Conservation (phyloP, 2,329 filamentous ascomycete species). For the Pyrenophora teres region DNA sequence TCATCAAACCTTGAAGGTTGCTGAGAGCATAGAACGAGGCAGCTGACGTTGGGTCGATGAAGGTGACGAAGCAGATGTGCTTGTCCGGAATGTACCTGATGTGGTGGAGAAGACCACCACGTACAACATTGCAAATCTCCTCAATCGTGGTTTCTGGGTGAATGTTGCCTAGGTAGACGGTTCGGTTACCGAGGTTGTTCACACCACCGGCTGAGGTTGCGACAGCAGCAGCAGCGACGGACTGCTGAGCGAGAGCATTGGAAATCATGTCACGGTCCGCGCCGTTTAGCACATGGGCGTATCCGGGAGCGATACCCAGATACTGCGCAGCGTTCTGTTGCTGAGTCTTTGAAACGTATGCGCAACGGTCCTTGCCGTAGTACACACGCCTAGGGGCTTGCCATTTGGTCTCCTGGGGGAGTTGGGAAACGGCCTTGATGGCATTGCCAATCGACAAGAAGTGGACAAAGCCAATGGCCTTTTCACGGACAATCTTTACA, state of each 20-base stretch:
- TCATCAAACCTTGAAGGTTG: slow-evolving; percentile 98
- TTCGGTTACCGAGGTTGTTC: slow-evolving; percentile 96
- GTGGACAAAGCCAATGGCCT: slow-evolving; percentile 96
- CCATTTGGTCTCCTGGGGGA: slow-evolving; percentile 97
- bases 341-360: slow-evolving; percentile 98
- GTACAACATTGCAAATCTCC: slow-evolving; percentile 98
- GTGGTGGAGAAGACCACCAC: slow-evolving; percentile 92
- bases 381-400: slow-evolving; percentile 93
- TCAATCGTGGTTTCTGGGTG: slow-evolving; percentile 98
- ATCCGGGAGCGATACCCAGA: slow-evolving; percentile 92
- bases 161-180: slow-evolving; percentile 97
- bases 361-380: slow-evolving; percentile 98
- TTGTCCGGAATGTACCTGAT: slow-evolving; percentile 99
- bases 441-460: slow-evolving; percentile 97
- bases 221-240: slow-evolving; percentile 92
- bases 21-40: slow-evolving; percentile 97
- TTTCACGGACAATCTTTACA: slow-evolving; percentile 96
- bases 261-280: slow-evolving; percentile 97
- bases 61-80: slow-evolving; percentile 99
- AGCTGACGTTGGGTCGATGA: slow-evolving; percentile 96
- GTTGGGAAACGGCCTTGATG: slow-evolving; percentile 95
- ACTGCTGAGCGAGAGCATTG: slow-evolving; percentile 94
- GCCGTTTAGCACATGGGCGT: slow-evolving; percentile 93
- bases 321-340: slow-evolving; percentile 99
- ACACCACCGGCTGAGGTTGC: slow-evolving; percentile 95